Evolutionary conservation across 2,329 filamentous ascomycete species (phyloP), one percentile per base, ranked within the genome.

Genomic region (Nemania abortiva): DNA sequence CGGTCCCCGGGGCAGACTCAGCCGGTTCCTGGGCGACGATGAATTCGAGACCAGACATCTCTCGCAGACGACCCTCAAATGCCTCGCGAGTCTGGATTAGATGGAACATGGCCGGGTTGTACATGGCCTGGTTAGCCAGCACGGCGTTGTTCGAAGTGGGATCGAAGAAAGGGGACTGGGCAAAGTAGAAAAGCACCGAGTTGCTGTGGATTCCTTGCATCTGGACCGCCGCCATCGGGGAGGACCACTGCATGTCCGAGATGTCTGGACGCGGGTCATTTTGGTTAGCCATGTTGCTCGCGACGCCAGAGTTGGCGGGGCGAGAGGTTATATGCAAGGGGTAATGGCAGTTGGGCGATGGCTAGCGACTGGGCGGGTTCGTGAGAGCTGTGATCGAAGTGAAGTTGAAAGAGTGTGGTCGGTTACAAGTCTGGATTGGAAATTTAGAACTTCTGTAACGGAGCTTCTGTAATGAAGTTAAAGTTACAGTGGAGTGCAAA

Each of bases 11-110:
- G 0, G 84, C 87, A 74, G 86, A 89, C 78, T 91, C 88, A 31
- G 88, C 88, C 0, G 89, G 89, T 72, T 90, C 88, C 75, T 91
- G 87, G 45, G 88, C 88, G 61, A 92, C 88, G 59, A 90, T 84
- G 77, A 89, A 92, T 80, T 92, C 90, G 56, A 91, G 82, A 2
- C 90, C 90, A 0, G 86, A 86, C 89, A 91, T 91, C 66, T 86
- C 88, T 72, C 84, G 85, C 42, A 92, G 81, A 22, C 87, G 87
- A 11, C 82, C 85, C 77, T 92, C 90, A 70, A 92, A 91, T 2
- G 85, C 83, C 74, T 90, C 88, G 54, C 89, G 87, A 0, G 88
- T 91, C 65, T 84, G 82, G 11, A 92, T 84, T 27, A 88, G 82
- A 55, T 84, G 84, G 54, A 82, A 83, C 84, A 91, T 88, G 70